These are phyloP conservation scores for Isoetes taiwanensis DNA, from an alignment of 75 land plant genomes.

Conservation along the genomic window DNA sequence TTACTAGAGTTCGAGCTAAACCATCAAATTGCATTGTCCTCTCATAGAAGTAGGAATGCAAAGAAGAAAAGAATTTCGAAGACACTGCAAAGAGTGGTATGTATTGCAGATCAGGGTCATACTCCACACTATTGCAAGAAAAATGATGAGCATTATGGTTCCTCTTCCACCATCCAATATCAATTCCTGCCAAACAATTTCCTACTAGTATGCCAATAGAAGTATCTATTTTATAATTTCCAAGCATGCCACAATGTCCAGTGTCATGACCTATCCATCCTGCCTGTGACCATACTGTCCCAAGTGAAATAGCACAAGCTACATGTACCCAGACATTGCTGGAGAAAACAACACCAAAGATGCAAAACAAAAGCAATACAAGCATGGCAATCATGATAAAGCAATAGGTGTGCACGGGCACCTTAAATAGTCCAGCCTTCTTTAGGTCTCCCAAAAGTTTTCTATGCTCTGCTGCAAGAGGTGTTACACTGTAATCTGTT, in stretches of 20 bases:
- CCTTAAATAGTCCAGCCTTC: constrained; percentile 43
- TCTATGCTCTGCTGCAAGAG: constrained; percentile 48
- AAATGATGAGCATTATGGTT: constrained; percentile 80
- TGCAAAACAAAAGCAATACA: constrained; percentile 9
- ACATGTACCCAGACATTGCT: constrained; percentile 29
- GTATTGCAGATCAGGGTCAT: constrained; percentile 76
- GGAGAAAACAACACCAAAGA: constrained; percentile 40
- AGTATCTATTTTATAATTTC: constrained; percentile 15
- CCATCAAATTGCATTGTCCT: constrained; percentile 44
- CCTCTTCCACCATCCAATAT: constrained; percentile 78
- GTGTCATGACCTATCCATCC: constrained; percentile 74
- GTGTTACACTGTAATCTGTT: constrained; percentile 32
- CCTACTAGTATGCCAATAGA: constrained; percentile 35
- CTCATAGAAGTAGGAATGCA: constrained; percentile 45
- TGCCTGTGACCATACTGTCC: constrained; percentile 53
- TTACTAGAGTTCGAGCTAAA: constrained; percentile 35
- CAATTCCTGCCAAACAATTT: constrained; percentile 58
- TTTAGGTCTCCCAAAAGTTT: constrained; percentile 31
- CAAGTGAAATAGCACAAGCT: constrained; percentile 34
- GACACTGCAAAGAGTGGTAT: constrained; percentile 69
- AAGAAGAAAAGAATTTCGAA: constrained; percentile 35
- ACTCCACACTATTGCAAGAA: constrained; percentile 57
- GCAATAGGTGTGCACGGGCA: constrained; percentile 12
- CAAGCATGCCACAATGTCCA: constrained; percentile 45
- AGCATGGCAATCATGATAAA: constrained; percentile 21